Evolutionary conservation across 108 stramenopile species (phyloP).

Genomic region (Tribonema minus): DNA sequence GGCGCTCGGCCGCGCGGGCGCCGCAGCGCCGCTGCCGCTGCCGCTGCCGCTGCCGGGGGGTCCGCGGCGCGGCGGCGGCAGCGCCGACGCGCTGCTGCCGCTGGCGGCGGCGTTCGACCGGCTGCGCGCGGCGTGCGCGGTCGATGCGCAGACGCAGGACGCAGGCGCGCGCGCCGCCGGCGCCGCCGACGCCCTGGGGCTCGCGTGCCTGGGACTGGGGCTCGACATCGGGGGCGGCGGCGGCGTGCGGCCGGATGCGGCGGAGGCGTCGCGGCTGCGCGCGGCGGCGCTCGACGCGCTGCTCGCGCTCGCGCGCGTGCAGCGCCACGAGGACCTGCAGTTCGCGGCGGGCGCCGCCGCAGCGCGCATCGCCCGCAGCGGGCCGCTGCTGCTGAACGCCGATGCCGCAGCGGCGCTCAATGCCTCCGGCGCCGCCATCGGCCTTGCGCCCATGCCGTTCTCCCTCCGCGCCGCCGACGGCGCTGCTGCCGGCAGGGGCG

Average conservation of each 20-base stretch:
- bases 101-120: constrained; percentile 14
- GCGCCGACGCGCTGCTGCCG: not conserved
- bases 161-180: constrained; percentile 18
- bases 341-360: constrained; percentile 19
- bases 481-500: not conserved
- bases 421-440: not conserved
- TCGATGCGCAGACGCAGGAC: constrained; percentile 15
- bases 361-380: not conserved
- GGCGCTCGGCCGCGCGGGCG: constrained; percentile 23
- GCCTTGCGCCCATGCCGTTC: not conserved
- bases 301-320: constrained; percentile 2
- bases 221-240: not conserved
- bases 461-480: not conserved
- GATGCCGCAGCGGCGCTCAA: not conserved
- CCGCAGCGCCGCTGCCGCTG: constrained; percentile 18
- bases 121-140: constrained; percentile 5
- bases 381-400: not conserved
- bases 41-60: not conserved
- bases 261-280: not conserved
- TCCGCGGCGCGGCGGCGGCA: not conserved
- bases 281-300: constrained; percentile 18
- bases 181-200: constrained; percentile 26
- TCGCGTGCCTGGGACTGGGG: constrained; percentile 3
- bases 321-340: constrained; percentile 35
- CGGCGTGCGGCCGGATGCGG: not conserved